Evolutionary conservation across 23 red algal species (phyloP).

Genomic region (Gracilaria vermiculophylla): DNA sequence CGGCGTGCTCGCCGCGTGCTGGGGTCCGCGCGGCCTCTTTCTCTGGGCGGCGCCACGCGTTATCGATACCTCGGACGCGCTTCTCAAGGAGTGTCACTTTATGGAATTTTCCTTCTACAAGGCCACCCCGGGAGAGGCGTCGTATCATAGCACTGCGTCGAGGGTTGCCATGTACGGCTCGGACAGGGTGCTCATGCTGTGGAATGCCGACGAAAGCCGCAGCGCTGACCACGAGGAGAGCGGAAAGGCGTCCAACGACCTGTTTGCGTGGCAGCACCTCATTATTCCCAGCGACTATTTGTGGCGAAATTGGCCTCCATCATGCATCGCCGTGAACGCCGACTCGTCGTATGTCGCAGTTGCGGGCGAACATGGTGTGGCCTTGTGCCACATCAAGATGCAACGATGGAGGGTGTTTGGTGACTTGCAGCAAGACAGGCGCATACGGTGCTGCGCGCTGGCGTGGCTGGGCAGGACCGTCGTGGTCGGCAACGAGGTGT

Average conservation of each 20-base stretch:
- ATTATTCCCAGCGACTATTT: constrained; percentile 78
- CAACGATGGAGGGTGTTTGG: constrained; percentile 85
- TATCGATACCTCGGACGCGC: constrained; percentile 34
- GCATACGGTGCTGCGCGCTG: constrained; percentile 71
- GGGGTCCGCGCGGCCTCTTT: constrained; percentile 72
- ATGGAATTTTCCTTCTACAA: constrained; percentile 79
- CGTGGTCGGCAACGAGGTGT: constrained; percentile 63
- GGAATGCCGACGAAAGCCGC: constrained; percentile 25
- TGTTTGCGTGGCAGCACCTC: constrained; percentile 77
- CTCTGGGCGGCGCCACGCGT: constrained; percentile 69
- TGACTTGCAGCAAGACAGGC: constrained; percentile 42
- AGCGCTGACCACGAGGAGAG: not conserved
- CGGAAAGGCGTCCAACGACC: constrained; percentile 41
- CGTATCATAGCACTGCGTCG: constrained; percentile 69
- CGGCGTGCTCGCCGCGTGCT: constrained; percentile 32
- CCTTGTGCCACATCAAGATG: constrained; percentile 70
- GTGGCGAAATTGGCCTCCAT: constrained; percentile 81
- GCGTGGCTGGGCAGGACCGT: constrained; percentile 82
- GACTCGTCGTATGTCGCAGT: constrained; percentile 81
- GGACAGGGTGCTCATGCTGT: constrained; percentile 70
- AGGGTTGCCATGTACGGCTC: constrained; percentile 72
- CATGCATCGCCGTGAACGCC: constrained; percentile 57
- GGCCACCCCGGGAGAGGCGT: constrained; percentile 26
- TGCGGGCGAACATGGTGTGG: constrained; percentile 82
- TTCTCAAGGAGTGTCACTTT: constrained; percentile 40